These are phyloP conservation scores for Pyrus betulifolia DNA, from an alignment of 306 rosid species.

Conservation along the genomic window DNA sequence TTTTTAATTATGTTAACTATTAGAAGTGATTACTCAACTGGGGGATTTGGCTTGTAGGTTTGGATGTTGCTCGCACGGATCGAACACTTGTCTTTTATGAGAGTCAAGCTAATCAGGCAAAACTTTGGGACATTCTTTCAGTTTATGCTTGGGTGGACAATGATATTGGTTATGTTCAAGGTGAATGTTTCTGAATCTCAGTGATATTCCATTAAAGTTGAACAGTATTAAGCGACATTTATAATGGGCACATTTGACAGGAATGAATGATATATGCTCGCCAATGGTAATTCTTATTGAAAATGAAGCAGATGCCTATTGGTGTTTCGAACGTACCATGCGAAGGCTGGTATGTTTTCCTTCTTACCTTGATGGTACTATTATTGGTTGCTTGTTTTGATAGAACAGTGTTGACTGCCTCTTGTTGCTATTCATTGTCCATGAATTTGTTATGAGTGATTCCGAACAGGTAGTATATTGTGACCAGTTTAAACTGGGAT, in stretches of 20 bases:
- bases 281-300: conserved; percentile 77
- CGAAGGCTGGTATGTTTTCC: conserved; percentile 69
- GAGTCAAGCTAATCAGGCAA: conserved; percentile 72
- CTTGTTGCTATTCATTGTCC: neutral
- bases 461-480: neutral
- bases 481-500: neutral
- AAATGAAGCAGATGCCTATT: conserved; percentile 77
- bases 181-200: conserved; percentile 25
- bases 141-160: conserved; percentile 84
- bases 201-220: conserved; percentile 6
- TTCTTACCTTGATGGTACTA: neutral
- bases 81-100: conserved; percentile 77
- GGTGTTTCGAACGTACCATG: conserved; percentile 97
- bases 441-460: conserved; percentile 1
- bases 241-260: conserved; percentile 34
- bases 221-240: conserved; percentile 13
- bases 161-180: conserved; percentile 93
- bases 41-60: conserved; percentile 49
- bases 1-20: neutral
- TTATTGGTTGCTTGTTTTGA: neutral
- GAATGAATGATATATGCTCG: conserved; percentile 97
- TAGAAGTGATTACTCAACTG: conserved; percentile 19
- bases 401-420: neutral
- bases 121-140: conserved; percentile 82
- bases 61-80: conserved; percentile 89